Conservation (phyloP, 306 rosid genomes). For the Prunus mongolica region DNA sequence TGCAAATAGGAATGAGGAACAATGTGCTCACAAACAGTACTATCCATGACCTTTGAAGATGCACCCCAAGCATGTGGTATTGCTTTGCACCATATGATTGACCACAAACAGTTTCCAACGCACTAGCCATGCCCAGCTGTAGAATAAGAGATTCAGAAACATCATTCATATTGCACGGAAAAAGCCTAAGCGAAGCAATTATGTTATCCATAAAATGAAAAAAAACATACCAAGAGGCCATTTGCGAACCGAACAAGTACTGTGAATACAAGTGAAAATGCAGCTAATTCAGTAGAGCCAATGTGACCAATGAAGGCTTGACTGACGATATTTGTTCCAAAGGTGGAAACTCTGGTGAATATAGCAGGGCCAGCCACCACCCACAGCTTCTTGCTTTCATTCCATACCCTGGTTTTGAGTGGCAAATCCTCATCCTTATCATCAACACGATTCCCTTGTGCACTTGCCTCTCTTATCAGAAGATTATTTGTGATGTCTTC, state of each 20-base stretch:
- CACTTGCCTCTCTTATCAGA: conserved; percentile 11
- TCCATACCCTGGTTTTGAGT: conserved; percentile 35
- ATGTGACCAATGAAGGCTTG: conserved; percentile 53
- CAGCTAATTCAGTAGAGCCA: conserved; percentile 52
- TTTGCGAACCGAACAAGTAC: conserved; percentile 48
- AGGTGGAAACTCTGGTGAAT: conserved; percentile 43
- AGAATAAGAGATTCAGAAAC: neutral
- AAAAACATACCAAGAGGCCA: conserved; percentile 44
- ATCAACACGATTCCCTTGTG: conserved; percentile 3
- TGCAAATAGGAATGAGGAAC: conserved; percentile 40
- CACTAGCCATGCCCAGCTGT: conserved; percentile 76
- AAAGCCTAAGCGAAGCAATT: neutral
- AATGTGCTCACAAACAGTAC: conserved; percentile 34
- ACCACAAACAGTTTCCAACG: conserved; percentile 61
- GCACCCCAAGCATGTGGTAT: conserved; percentile 54
- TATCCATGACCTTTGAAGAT: conserved; percentile 72
- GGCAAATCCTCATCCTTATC: conserved; percentile 17
- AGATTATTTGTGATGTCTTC: conserved; percentile 26
- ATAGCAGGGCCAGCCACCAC: conserved; percentile 57
- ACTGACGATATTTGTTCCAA: conserved; percentile 36
- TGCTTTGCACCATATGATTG: conserved; percentile 62
- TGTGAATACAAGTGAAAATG: conserved; percentile 44
- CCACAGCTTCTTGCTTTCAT: conserved; percentile 54
- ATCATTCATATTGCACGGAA: neutral
- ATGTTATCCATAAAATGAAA: neutral